Evolutionary conservation across 345 rosid species (phyloP).

Genomic region (Nephelium lappaceum): DNA sequence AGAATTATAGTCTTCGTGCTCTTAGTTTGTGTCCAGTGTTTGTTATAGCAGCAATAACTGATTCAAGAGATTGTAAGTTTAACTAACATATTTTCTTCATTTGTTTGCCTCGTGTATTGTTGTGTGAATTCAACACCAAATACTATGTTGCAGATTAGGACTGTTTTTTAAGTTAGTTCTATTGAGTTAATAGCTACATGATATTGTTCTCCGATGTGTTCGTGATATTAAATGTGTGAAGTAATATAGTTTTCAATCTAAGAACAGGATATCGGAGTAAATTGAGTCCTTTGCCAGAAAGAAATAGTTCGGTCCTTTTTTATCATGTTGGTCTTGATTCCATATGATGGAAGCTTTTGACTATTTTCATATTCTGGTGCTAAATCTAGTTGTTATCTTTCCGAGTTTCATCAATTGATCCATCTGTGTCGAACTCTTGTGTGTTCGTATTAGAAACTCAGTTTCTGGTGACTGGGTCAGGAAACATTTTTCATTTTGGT

Average conservation of each 20-base stretch:
- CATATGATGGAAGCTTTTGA: no score
- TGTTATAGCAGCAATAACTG: constrained; percentile 12
- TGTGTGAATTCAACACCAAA: not conserved
- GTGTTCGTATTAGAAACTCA: not conserved
- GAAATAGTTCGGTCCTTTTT: not conserved
- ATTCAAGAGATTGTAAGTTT: not conserved
- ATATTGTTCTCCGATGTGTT: not conserved
- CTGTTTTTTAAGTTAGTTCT: no score
- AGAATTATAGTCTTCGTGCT: not conserved
- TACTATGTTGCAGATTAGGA: not conserved
- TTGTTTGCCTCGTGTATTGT: not conserved
- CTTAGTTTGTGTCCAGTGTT: not conserved
- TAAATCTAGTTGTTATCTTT: not conserved
- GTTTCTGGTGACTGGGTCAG: not conserved
- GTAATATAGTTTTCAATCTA: no score
- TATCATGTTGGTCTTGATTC: not conserved
- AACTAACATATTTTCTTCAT: not conserved
- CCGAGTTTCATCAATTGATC: not conserved
- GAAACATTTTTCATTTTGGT: not conserved
- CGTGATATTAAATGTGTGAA: not conserved
- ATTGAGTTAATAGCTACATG: not conserved
- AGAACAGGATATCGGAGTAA: not conserved
- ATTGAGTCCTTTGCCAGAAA: not conserved
- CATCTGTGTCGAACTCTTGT: not conserved
- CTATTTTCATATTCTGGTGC: not conserved